Base-by-base conservation (phyloP, 768 basidiomycete genomes). In the Cystofilobasidium macerans region DNA sequence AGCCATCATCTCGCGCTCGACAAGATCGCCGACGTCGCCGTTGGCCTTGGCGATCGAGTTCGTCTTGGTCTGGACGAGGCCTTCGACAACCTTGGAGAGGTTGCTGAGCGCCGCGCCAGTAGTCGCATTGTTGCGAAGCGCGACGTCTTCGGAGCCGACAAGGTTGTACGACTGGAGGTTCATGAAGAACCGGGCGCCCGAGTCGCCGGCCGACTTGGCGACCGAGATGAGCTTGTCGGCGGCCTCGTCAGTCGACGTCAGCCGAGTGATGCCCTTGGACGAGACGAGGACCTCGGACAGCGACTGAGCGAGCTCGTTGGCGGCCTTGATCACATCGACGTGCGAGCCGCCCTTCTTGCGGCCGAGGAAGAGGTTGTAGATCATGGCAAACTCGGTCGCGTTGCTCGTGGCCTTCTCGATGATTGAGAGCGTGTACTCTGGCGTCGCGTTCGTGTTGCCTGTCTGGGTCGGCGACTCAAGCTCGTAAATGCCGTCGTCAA, bases 341-440 rank as follows among this genome's bases (percentile, higher is more conserved):
- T 97, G 85, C 61, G 95, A 89, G 12, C 93, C 95, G 36, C 94
- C 94, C 51, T 79, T 79, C 70, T 94, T 90, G 40, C 73, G 73
- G 68, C 85, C 82, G 26, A 98, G 82, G 77, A 89, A 89, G 13
- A 95, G 83, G 74, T 91, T 90, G 79, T 90, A 98, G 65, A 91
- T 81, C 22, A 87, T 88, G 13, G 94, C 95, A 72, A 99, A 98
- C 73, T 99, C 94, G 56, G 85, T 97, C 20, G 93, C 90, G 71
- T 88, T 94, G 75, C 88, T 93, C 74, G 87, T 79, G 1, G 91
- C 87, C 78, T 97, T 97, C 76, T 99, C 95, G 73, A 98, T 90
- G 87, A 98, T 93, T 1, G 95, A 95, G 22, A 97, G 80, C 0
- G 92, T 94, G 75, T 98, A 98, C 75, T 97, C 94, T 4, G 95